Base-by-base conservation (phyloP, 208 protist species). In the Trypanosoma lewisi region DNA sequence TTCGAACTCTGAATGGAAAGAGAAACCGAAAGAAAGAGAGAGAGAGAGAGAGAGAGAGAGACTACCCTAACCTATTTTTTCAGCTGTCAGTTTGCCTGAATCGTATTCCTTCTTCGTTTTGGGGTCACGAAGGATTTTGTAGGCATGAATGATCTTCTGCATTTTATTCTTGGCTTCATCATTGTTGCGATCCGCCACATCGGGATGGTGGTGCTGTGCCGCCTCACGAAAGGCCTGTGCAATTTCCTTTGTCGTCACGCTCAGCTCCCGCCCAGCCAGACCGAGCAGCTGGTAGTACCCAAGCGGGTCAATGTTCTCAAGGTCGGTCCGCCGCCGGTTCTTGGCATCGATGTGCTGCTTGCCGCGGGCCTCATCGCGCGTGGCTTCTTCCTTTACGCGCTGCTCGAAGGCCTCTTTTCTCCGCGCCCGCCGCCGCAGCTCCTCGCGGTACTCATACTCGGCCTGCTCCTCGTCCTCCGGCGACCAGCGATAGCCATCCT, bases 371-470 rank as follows among this genome's bases (percentile, higher is more conserved):
- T 76, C 66, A 27, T 92, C 85, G 7, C 86, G 73, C 27, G 84
- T 80, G 25, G 77, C 75, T 52, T 93, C 86, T 62, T 96, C 86
- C 75, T 91, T 90, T 31, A 96, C 85, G 8, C 80, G 82, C 61
- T 92, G 83, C 73, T 96, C 80, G 42, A 96, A 96, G 21, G 54
- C 68, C 45, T 77, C 73, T 47, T 80, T 82, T 30, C 67, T 73
- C 23, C 87, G 82, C 9, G 89, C 89, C 37, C 72, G 74, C 25
- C 67, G 79, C 17, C 89, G 82, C 42, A 96, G 77, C 66, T 96
- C 84, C 78, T 96, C 89, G 9, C 87, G 79, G 73, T 93, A 92
- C 73, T 96, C 89, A 63, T 91, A 96, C 80, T 93, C 89, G 31
- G 79, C 75, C 19, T 77, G 70, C 63, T 96, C 86, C 65, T 96